Evolutionary conservation across 805 yeast genomes (phyloP), one percentile per base, ranked within the genome.

Genomic region (Metschnikowia picachoensis): DNA sequence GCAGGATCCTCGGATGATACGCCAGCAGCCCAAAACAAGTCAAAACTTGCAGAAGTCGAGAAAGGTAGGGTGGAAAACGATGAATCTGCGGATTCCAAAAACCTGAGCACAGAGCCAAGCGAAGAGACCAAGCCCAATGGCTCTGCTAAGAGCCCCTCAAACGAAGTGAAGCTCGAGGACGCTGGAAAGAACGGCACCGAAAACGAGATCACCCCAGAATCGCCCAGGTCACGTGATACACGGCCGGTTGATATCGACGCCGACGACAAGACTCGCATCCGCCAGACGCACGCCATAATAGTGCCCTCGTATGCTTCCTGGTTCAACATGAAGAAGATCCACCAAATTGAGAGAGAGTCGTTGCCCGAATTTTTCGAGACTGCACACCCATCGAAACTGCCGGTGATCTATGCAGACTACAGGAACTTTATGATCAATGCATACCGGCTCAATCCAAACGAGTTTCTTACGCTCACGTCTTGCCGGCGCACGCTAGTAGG

Each of bases 341-440:
- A 88, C 60, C 79, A 78, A 42, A 84, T 91, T 50, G 97, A 91
- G 65, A 79, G 77, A 48, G 85, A 86, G 58, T 85, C 95, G 1
- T 68, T 91, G 40, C 96, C 97, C 0, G 97, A 91, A 61, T 91
- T 87, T 58, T 91, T 91, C 72, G 78, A 80, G 51, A 78, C 82
- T 49, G 73, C 79, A 16, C 87, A 86, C 50, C 78, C 83, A 6
- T 80, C 82, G 25, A 91, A 91, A 61, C 86, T 95, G 1, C 92
- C 95, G 10, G 79, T 81, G 55, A 81, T 87, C 32, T 91, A 90
- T 62, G 78, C 78, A 48, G 85, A 82, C 62, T 87, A 89, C 60
- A 79, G 97, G 60, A 88, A 90, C 60, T 91, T 91, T 63, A 85
- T 91, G 86, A 73, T 91, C 35, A 88, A 90, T 65, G 80, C 95